These are phyloP conservation scores for Hypoxylon intermedium DNA, from an alignment of 495 filamentous ascomycete species.

Conservation along the genomic window DNA sequence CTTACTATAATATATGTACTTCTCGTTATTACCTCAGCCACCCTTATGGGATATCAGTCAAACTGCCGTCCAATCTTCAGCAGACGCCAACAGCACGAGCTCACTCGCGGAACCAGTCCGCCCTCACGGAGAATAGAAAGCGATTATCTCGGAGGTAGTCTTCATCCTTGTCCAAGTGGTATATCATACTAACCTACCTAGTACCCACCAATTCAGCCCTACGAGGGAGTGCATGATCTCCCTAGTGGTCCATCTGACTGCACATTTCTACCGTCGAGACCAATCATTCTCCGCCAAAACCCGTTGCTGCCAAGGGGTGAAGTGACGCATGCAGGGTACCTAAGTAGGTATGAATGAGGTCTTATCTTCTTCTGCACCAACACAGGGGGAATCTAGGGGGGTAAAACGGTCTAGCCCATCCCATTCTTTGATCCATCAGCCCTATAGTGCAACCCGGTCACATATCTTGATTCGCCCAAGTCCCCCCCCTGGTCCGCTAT, in stretches of 20 bases:
- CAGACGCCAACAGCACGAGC: not conserved
- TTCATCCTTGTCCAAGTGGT: slow-evolving; percentile 15
- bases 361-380: slow-evolving; percentile 24
- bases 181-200: too few relatives aligned
- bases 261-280: slow-evolving; percentile 23
- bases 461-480: slow-evolving; percentile 21
- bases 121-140: slow-evolving; percentile 1
- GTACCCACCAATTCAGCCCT: slow-evolving; percentile 46
- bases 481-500: too few relatives aligned
- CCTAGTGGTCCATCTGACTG: slow-evolving; percentile 32
- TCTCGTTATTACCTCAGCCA: not conserved
- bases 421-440: slow-evolving; percentile 28
- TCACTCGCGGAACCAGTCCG: slow-evolving; percentile 32
- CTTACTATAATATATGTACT: too few relatives aligned
- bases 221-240: slow-evolving; percentile 30
- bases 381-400: slow-evolving; percentile 12
- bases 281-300: slow-evolving; percentile 33
- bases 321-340: slow-evolving; percentile 27
- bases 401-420: slow-evolving; percentile 5
- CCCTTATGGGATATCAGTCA: not conserved
- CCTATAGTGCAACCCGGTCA: slow-evolving; percentile 36
- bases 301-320: slow-evolving; percentile 24
- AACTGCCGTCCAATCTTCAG: not conserved
- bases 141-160: slow-evolving; percentile 3
- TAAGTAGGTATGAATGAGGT: slow-evolving; percentile 10